phyloP scores from a whole-genome alignment of 2,329 filamentous ascomycete species.

The Colletotrichum limetticola region DNA sequence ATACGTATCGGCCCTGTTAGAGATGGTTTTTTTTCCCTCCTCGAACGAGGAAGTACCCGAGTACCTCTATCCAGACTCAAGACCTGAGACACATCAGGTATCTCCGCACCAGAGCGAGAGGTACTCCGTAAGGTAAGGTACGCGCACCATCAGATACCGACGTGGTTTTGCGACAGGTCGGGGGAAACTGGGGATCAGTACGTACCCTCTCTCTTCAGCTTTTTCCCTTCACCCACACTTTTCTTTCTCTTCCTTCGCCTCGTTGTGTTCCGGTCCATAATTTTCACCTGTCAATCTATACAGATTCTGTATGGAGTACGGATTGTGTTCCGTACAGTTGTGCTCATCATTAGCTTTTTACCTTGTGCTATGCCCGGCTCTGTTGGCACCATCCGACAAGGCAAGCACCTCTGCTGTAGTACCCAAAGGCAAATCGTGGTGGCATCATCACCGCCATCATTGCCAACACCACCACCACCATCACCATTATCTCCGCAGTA shows the following conservation, averaged over 20 bases:
- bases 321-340: neutral
- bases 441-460: neutral
- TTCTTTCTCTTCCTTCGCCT: neutral
- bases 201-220: neutral
- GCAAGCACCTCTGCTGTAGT: neutral
- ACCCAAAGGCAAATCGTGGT: neutral
- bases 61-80: neutral
- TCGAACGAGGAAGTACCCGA: neutral
- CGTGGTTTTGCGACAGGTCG: constrained; percentile 12
- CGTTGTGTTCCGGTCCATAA: neutral
- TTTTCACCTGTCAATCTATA: neutral
- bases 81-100: neutral
- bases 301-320: neutral
- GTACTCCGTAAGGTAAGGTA: constrained; percentile 2
- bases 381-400: neutral
- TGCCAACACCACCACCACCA: neutral
- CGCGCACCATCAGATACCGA: constrained; percentile 6
- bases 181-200: neutral
- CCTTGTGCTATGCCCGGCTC: neutral
- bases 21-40: constrained; percentile 1
- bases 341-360: constrained; percentile 20
- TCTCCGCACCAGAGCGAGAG: too few species aligned
- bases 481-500: neutral
- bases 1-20: constrained; percentile 3
- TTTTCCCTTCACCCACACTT: neutral